Conservation (phyloP, 345 rosid genomes). For the Pistacia integerrima region DNA sequence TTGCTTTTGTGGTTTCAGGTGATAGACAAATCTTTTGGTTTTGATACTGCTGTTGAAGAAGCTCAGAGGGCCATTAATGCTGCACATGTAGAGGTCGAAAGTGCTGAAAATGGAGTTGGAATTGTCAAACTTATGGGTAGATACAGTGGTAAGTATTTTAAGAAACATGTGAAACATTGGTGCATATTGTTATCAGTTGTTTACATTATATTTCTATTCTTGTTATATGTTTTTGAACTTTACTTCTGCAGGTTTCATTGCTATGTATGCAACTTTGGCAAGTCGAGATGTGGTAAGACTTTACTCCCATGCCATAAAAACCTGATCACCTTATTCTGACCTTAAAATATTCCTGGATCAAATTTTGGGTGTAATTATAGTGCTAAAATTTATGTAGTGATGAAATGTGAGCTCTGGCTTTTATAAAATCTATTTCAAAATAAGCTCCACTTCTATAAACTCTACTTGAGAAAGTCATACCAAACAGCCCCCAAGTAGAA, state of each 20-base stretch:
- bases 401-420: neutral
- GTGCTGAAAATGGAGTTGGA: slow-evolving; percentile 97
- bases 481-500: neutral
- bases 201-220: neutral
- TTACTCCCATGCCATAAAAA: neutral
- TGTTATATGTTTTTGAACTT: slow-evolving; percentile 15
- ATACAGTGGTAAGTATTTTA: slow-evolving; percentile 74
- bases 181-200: neutral
- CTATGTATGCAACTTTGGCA: slow-evolving; percentile 89
- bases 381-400: slow-evolving; percentile 1
- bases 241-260: slow-evolving; percentile 76
- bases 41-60: slow-evolving; percentile 98
- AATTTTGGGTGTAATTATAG: neutral
- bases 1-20: slow-evolving; percentile 44
- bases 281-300: slow-evolving; percentile 91
- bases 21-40: slow-evolving; percentile 94
- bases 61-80: slow-evolving; percentile 97
- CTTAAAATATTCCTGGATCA: slow-evolving; percentile 4
- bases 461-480: no score
- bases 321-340: neutral
- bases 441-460: no score
- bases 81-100: slow-evolving; percentile 95
- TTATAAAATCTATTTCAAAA: no score
- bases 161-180: neutral
- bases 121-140: slow-evolving; percentile 96